These are phyloP conservation scores for Suaeda aralocaspica DNA, from an alignment of 148 eudicot species.

Conservation along the genomic window DNA sequence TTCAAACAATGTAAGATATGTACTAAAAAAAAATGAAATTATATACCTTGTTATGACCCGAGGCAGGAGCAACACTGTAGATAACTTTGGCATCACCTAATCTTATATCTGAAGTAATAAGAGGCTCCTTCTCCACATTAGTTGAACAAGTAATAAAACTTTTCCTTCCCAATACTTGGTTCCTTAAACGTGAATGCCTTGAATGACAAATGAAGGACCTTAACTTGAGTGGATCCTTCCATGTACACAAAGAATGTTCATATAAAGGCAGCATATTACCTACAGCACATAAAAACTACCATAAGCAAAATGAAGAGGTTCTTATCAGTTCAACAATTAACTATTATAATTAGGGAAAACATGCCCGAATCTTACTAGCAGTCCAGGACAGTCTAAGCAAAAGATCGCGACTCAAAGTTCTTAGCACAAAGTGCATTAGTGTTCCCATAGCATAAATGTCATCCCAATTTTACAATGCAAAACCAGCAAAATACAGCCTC, in stretches of 20 bases:
- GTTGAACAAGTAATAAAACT: slow-evolving; percentile 36
- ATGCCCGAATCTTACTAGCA: not conserved
- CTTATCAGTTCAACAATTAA: not conserved
- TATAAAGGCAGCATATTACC: slow-evolving; percentile 27
- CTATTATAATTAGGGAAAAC: not conserved
- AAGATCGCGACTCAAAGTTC: too few species aligned
- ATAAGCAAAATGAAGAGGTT: not conserved
- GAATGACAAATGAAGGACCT: slow-evolving; percentile 19
- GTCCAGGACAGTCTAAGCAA: too few species aligned
- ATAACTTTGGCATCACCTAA: slow-evolving; percentile 52
- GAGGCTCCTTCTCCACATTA: slow-evolving; percentile 31
- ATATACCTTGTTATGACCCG: slow-evolving; percentile 81
- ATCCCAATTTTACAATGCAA: too few species aligned
- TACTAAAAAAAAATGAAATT: not conserved
- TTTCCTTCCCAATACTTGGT: slow-evolving; percentile 24
- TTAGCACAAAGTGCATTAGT: too few species aligned
- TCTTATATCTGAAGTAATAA: slow-evolving; percentile 30
- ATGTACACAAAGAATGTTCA: slow-evolving; percentile 27
- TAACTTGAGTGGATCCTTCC: slow-evolving; percentile 29
- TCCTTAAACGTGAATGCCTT: slow-evolving; percentile 22
- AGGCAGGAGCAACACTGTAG: slow-evolving; percentile 77
- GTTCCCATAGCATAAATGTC: too few species aligned
- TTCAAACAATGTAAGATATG: not conserved
- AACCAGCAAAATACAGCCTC: too few species aligned
- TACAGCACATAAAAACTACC: slow-evolving; percentile 7